Evolutionary conservation across 306 rosid genomes (phyloP), one percentile per base, ranked within the genome.

Genomic region (Abrus pulchellus): DNA sequence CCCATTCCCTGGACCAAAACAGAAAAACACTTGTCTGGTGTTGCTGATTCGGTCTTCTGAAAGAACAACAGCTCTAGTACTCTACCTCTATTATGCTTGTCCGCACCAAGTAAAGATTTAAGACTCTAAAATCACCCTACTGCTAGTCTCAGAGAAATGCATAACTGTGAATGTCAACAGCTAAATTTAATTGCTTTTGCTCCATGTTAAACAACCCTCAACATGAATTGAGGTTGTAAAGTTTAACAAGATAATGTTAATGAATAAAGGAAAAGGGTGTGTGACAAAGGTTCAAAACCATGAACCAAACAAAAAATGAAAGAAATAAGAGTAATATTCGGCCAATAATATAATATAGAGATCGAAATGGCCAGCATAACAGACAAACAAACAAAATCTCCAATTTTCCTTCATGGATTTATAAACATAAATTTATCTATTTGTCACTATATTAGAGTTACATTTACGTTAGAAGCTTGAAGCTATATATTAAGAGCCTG

Each of bases 391-490:
- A 75, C 70, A 38, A 75, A 49, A 32, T 70, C 69, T 36, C 66
- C 3, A 76, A 20, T 44, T 38, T 62, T 79, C 56, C 76, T 75
- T 30, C 83, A 68, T 68, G 40, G 40, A 57, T 65, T 79, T 81
- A 62, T 86, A 71, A 72, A 74, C 81, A 84, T 88, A 90, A 86
- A 36, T 77, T 85, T 87, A 84, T 81, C 74, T 69, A 84, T 85
- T 76, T 79, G 49, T 72, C 82, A 81, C 80, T 86, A 79, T 30
- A n/a, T 81, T 77, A 68, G 75, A 79, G 83, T 74, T 78, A 75
- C 88, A 78, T 83, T 78, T 73, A 89, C 40, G 4, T 72, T 20
- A 20, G 20, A 20, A 20, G 69, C 75, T 82, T 81, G 72, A 86
- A 82, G 80, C 86, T 84, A 82, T 68, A 83, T 72, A 67, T 74